These are phyloP conservation scores for Ascosphaera apis DNA, from an alignment of 2,329 filamentous ascomycete species.

Conservation along the genomic window DNA sequence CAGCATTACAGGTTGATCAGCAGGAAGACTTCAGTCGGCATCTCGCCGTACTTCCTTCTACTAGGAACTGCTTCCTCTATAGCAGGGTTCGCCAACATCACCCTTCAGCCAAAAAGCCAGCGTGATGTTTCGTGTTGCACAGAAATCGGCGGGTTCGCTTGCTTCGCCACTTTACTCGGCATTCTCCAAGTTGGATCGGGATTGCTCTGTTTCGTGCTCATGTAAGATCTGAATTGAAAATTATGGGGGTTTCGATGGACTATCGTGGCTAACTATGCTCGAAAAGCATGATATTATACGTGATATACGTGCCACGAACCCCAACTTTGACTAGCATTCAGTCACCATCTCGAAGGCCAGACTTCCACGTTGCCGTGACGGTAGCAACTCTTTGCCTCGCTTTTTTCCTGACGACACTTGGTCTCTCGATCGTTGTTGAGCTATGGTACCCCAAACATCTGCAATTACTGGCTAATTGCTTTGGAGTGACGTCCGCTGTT, in stretches of 20 bases:
- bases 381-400: slow-evolving; percentile 51
- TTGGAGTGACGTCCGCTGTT: slow-evolving; percentile 55
- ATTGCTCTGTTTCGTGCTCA: slow-evolving; percentile 76
- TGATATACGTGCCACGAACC: too few species aligned
- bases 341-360: slow-evolving; percentile 24
- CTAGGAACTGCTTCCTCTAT: slow-evolving; percentile 82
- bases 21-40: slow-evolving; percentile 69
- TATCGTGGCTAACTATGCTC: slow-evolving; percentile 7
- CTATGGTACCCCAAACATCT: slow-evolving; percentile 43
- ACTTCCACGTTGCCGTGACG: slow-evolving; percentile 54
- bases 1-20: slow-evolving; percentile 83
- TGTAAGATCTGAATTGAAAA: slow-evolving; percentile 33
- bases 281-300: slow-evolving; percentile 6
- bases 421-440: slow-evolving; percentile 39
- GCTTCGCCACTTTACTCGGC: slow-evolving; percentile 63
- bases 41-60: slow-evolving; percentile 85
- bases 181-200: slow-evolving; percentile 81
- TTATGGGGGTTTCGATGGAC: not conserved
- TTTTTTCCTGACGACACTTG: slow-evolving; percentile 48
- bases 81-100: slow-evolving; percentile 75
- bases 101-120: slow-evolving; percentile 63
- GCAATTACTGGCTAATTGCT: slow-evolving; percentile 58
- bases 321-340: too few species aligned
- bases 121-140: slow-evolving; percentile 70
- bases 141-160: slow-evolving; percentile 59